Conservation (phyloP, 75 land plant genomes). For the Larix kaempferi region DNA sequence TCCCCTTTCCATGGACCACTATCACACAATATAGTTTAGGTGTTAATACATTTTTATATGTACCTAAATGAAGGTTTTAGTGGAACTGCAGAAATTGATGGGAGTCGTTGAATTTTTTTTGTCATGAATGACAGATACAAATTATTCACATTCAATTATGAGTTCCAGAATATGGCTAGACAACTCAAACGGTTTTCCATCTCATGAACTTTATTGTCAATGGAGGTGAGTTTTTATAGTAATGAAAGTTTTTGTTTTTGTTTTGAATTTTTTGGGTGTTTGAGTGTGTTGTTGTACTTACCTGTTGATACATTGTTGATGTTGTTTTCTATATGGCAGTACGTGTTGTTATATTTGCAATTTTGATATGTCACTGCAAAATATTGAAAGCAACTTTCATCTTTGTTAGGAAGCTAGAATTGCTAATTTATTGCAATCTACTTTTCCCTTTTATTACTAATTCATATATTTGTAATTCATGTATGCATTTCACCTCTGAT, state of each 20-base stretch:
- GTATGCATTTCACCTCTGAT: too few species aligned
- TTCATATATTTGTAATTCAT: too few species aligned
- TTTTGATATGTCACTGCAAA: too few species aligned
- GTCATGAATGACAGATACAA: slow-evolving; percentile 44
- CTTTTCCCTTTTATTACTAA: too few species aligned
- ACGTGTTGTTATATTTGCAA: slow-evolving; percentile 65
- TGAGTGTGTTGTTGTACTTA: background rate
- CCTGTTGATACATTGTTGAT: background rate
- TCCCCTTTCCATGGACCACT: background rate
- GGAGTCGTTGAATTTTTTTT: background rate
- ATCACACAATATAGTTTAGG: background rate
- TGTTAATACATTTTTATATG: background rate
- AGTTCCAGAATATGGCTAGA: slow-evolving; percentile 79
- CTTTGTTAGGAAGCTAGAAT: too few species aligned
- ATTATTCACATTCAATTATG: slow-evolving; percentile 56
- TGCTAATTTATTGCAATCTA: too few species aligned
- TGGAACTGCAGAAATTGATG: background rate
- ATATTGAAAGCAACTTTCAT: too few species aligned
- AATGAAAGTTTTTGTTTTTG: background rate
- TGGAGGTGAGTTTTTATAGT: slow-evolving; percentile 41
- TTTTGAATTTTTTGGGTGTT: background rate
- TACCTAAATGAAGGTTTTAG: background rate
- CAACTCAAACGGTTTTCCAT: slow-evolving; percentile 79
- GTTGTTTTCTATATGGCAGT: slow-evolving; percentile 28
- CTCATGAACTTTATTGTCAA: slow-evolving; percentile 74